A percentile compares a stretch with the other conserved stretches of the same genome.
Evolutionary conservation across 2,329 filamentous ascomycete genomes (phyloP).

Genomic region (Aspergillus piperis): DNA sequence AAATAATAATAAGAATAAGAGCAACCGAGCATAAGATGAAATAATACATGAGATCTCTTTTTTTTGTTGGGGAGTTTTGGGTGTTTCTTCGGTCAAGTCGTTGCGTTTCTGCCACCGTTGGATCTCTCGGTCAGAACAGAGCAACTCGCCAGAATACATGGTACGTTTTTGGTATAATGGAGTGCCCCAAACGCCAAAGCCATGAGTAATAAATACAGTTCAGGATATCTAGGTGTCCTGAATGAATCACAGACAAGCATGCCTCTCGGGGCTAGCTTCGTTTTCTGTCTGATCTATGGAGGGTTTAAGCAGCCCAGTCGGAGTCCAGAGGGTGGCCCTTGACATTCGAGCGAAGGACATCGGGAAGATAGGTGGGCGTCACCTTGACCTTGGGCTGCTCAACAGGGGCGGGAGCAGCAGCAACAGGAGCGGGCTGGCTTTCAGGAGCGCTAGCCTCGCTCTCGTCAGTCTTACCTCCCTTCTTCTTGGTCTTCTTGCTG

Average conservation of each 20-base stretch:
- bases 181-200: conserved; percentile 37
- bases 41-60: conserved; percentile 19
- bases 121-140: conserved; percentile 21
- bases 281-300: conserved; percentile 3
- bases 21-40: conserved; percentile 15
- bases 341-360: conserved; percentile 33
- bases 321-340: conserved; percentile 49
- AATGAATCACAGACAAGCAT: not conserved
- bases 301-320: conserved; percentile 44
- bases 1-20: not conserved
- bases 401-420: conserved; percentile 25
- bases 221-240: conserved; percentile 19
- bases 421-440: conserved; percentile 27
- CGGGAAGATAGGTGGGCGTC: conserved; percentile 38
- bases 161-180: conserved; percentile 31
- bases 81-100: conserved; percentile 13
- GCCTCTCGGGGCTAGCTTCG: not conserved
- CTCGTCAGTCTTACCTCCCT: conserved; percentile 43
- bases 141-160: conserved; percentile 20
- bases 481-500: conserved; percentile 60
- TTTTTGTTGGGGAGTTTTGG: conserved; percentile 7
- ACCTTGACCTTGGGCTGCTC: conserved; percentile 37
- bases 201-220: conserved; percentile 38
- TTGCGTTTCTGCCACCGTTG: conserved; percentile 7
- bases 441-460: conserved; percentile 48